Base-by-base conservation (phyloP, 371 early-diverging fungal species). In the Lichtheimia hyalospora region DNA sequence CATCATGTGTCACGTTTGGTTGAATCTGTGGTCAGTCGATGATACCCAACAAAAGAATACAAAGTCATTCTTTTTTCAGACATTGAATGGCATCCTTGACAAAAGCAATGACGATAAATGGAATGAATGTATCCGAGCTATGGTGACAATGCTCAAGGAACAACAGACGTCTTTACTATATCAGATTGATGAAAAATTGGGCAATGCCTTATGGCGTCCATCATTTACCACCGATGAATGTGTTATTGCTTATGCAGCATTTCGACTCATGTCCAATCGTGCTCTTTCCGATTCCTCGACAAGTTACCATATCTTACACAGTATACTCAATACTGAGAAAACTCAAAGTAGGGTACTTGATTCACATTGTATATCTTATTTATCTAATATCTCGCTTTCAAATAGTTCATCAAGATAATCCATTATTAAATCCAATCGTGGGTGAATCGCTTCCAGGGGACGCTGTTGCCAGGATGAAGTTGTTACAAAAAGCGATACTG, bases 201-300 rank as follows among this genome's bases (percentile, higher is more conserved):
- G 64, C 12, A 60, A 52, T 8, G 68, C 66, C 3, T 20, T 77
- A 15, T 43, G 54, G 39, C 66, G 70, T 13, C 55, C 70, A 1
- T 57, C 64, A 2, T 77, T 74, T 49, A 66, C 61, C 14, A 53
- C 50, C 18, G 68, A 74, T 51, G 72, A 74, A 46, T 46, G 74
- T 14, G 60, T 51, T 6, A 51, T 77, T 13, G 73, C 67, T 2
- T 63, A 60, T 15, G 48, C 71, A n/a, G 28, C 42, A 49, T 21
- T 60, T 39, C 15, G 20, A 16, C 27, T 46, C 18, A 46, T 16
- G 46, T 46, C 46, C 46, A n/a, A n/a, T 6, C 46, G 46, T 46
- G 18, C 10, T 21, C 21, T 0, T 21, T 46, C 46, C 5, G 46
- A n/a, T 5, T 44, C 0, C 10, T 12, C 16, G 12, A 46, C n/a